These are phyloP conservation scores for Davidsoniella neocaledoniae DNA, from an alignment of 2,329 filamentous ascomycete genomes.

Conservation along the genomic window DNA sequence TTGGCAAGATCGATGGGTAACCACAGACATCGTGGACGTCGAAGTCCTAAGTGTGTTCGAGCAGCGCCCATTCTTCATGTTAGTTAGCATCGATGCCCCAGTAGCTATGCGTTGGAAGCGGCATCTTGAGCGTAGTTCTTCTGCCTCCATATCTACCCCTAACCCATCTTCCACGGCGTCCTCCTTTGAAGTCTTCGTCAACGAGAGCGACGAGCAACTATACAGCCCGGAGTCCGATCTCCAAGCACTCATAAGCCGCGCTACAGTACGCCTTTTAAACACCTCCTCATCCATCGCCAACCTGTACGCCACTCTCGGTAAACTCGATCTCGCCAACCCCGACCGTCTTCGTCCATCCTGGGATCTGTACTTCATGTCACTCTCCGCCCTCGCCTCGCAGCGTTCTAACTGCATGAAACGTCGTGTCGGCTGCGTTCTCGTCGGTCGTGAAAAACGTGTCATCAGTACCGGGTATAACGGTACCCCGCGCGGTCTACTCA, in stretches of 20 bases:
- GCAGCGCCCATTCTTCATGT: slow-evolving; percentile 77
- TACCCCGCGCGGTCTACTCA: slow-evolving; percentile 73
- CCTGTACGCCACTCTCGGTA: slow-evolving; percentile 54
- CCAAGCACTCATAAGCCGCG: slow-evolving; percentile 61
- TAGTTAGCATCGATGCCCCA: slow-evolving; percentile 83
- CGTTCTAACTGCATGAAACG: slow-evolving; percentile 97
- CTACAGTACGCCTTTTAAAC: slow-evolving; percentile 76
- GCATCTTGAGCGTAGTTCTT: slow-evolving; percentile 36
- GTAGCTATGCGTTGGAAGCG: slow-evolving; percentile 70
- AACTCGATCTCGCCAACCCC: slow-evolving; percentile 60
- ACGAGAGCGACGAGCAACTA: slow-evolving; percentile 52
- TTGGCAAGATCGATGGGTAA: slow-evolving; percentile 77
- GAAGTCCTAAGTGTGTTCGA: slow-evolving; percentile 56
- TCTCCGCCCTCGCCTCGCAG: slow-evolving; percentile 81
- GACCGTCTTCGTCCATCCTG: slow-evolving; percentile 73
- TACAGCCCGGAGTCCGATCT: slow-evolving; percentile 51
- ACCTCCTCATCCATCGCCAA: slow-evolving; percentile 54
- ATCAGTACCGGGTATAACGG: slow-evolving; percentile 96
- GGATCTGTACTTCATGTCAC: slow-evolving; percentile 96
- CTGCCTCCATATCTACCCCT: slow-evolving; percentile 9
- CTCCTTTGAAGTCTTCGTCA: slow-evolving; percentile 37
- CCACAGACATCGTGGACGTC: slow-evolving; percentile 64
- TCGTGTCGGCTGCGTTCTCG: slow-evolving; percentile 84
- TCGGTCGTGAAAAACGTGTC: slow-evolving; percentile 63
- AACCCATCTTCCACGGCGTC: slow-evolving; percentile 16